Percentiles rank a stretch among this genome's conserved stretches.
Conservation (phyloP, 352 stramenopile species). For the Pythium aphanidermatum region DNA sequence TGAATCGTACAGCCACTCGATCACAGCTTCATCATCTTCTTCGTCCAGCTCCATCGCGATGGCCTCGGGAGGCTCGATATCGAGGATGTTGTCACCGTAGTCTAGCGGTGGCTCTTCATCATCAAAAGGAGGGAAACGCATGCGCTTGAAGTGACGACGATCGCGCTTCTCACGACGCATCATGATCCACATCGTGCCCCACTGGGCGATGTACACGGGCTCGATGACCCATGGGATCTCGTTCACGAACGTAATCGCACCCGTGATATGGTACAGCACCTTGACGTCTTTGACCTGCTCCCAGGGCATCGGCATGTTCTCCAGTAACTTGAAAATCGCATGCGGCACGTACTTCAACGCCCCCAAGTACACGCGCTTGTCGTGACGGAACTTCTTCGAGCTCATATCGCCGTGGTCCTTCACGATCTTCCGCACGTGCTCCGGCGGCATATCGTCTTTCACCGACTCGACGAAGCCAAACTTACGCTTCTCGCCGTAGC, state of each 20-base stretch:
- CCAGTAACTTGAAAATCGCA: conserved; percentile 98
- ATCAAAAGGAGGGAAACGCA: conserved; percentile 99
- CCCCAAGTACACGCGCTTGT: conserved; percentile 99
- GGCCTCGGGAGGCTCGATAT: conserved; percentile 94
- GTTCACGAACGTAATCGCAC: conserved; percentile 99
- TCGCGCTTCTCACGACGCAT: conserved; percentile 99
- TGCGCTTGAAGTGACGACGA: conserved; percentile 98
- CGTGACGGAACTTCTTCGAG: conserved; percentile 98
- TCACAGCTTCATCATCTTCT: conserved; percentile 92
- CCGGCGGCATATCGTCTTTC: conserved; percentile 90
- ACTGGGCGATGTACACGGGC: conserved; percentile 99
- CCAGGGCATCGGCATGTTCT: conserved; percentile 99
- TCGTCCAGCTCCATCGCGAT: conserved; percentile 97
- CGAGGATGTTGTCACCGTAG: conserved; percentile 96
- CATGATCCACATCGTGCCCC: conserved; percentile 99
- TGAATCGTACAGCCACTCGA: conserved; percentile 99
- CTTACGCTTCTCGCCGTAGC: conserved; percentile 93
- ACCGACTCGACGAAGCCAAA: conserved; percentile 92
- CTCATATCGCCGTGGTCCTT: conserved; percentile 99
- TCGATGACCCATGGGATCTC: conserved; percentile 99
- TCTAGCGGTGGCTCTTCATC: conserved; percentile 98
- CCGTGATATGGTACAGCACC: conserved; percentile 99
- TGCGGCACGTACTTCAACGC: conserved; percentile 99
- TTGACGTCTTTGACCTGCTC: conserved; percentile 99
- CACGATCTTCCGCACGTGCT: conserved; percentile 99